These are phyloP conservation scores for Juncus effusus DNA, from an alignment of 176 grass and related monocot species.

Conservation along the genomic window DNA sequence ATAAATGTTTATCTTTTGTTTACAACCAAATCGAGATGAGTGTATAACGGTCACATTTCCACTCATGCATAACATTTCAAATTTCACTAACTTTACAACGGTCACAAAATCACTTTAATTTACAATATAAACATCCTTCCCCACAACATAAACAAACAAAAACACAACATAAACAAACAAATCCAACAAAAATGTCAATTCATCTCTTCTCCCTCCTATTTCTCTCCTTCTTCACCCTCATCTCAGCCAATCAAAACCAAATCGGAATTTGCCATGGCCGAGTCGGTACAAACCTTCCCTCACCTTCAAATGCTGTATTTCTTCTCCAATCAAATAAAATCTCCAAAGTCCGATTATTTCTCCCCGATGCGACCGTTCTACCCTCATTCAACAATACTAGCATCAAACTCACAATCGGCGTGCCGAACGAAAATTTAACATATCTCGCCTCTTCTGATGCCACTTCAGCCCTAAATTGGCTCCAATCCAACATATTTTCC, in stretches of 20 bases:
- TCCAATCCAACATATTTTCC: slow-evolving; percentile 37
- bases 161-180: neutral
- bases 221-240: neutral
- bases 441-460: slow-evolving; percentile 39
- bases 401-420: slow-evolving; percentile 52
- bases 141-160: neutral
- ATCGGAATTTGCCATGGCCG: slow-evolving; percentile 63
- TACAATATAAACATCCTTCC: too few species aligned
- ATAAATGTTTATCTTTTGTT: too few species aligned
- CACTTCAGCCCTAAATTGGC: slow-evolving; percentile 42
- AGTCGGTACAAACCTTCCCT: slow-evolving; percentile 43
- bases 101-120: too few species aligned
- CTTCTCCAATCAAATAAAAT: slow-evolving; percentile 44
- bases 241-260: slow-evolving; percentile 13
- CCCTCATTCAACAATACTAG: slow-evolving; percentile 40
- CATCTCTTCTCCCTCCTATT: neutral
- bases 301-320: slow-evolving; percentile 17
- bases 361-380: slow-evolving; percentile 45
- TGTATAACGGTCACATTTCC: too few species aligned
- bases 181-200: neutral
- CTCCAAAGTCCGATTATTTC: slow-evolving; percentile 54
- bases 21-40: too few species aligned
- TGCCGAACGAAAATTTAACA: slow-evolving; percentile 72
- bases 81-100: too few species aligned
- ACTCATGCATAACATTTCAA: too few species aligned